Evolutionary conservation across 352 stramenopile genomes (phyloP).

Genomic region (Albugo candida): DNA sequence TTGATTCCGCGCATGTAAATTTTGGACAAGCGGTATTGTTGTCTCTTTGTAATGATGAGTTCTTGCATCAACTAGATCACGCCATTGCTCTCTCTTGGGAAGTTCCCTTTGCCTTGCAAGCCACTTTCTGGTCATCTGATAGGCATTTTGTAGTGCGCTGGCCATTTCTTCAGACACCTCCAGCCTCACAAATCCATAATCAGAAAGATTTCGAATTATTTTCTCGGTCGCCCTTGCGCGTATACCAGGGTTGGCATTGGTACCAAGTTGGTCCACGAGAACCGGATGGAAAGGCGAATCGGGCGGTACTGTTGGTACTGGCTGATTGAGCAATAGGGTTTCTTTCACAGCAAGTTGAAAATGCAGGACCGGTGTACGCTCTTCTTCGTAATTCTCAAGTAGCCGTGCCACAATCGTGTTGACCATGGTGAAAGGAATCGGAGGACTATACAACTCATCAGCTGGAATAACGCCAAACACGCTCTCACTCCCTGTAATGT

Average conservation of each 20-base stretch:
- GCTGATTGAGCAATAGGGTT: conserved; percentile 29
- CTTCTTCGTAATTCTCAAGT: conserved; percentile 19
- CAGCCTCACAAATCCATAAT: conserved; percentile 48
- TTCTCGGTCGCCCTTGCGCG: conserved; percentile 28
- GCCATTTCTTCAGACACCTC: conserved; percentile 43
- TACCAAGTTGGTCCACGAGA: conserved; percentile 16
- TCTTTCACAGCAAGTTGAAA: conserved; percentile 42
- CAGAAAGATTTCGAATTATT: conserved; percentile 53
- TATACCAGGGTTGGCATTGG: conserved; percentile 17
- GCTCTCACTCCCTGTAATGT: conserved; percentile 27
- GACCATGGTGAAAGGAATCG: conserved; percentile 63
- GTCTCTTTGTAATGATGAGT: too few species aligned
- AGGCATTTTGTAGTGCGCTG: conserved; percentile 28
- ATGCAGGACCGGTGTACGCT: conserved; percentile 30
- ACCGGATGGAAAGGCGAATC: conserved; percentile 58
- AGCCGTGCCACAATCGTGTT: conserved; percentile 35
- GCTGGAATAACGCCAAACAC: conserved; percentile 56
- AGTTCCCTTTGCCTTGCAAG: conserved; percentile 27
- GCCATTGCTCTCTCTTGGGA: conserved; percentile 31
- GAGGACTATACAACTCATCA: conserved; percentile 57
- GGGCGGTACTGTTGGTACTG: conserved; percentile 22
- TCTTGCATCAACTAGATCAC: conserved; percentile 39
- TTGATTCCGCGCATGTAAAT: conserved; percentile 11
- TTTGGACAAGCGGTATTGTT: too few species aligned
- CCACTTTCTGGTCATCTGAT: conserved; percentile 38